Percentiles rank a stretch among this genome's conserved stretches.
These are phyloP conservation scores for Podaxis sp. DNA, from an alignment of 768 basidiomycete species.

Conservation along the genomic window DNA sequence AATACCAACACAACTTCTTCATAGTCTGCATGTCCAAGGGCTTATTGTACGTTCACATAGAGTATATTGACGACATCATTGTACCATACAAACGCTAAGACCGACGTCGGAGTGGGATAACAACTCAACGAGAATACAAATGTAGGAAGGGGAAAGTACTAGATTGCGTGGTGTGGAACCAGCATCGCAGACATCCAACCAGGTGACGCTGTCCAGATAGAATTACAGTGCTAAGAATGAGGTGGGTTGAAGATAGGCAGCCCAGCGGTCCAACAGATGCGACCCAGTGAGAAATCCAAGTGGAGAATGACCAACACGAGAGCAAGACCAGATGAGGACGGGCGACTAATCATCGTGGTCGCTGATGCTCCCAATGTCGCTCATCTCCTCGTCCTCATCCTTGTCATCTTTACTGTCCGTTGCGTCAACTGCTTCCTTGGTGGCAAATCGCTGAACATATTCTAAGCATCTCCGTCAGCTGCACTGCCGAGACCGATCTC, in stretches of 20 bases:
- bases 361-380: slow-evolving; percentile 80
- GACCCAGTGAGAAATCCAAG: slow-evolving; percentile 7
- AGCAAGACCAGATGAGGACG: neutral
- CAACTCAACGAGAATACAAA: slow-evolving; percentile 10
- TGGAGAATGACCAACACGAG: neutral
- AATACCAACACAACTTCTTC: slow-evolving; percentile 20
- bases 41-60: slow-evolving; percentile 1
- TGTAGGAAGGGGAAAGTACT: slow-evolving; percentile 8
- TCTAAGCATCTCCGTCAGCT: slow-evolving; percentile 41
- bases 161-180: neutral
- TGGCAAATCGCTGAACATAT: slow-evolving; percentile 94
- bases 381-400: slow-evolving; percentile 82
- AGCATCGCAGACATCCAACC: neutral
- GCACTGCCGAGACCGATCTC: neutral
- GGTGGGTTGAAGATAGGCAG: slow-evolving; percentile 3
- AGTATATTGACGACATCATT: slow-evolving; percentile 19
- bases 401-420: slow-evolving; percentile 60
- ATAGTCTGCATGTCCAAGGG: neutral
- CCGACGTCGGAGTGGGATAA: slow-evolving; percentile 1
- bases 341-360: slow-evolving; percentile 47
- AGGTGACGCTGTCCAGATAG: neutral
- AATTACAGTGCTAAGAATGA: slow-evolving; percentile 1
- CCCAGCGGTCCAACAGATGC: slow-evolving; percentile 7
- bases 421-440: slow-evolving; percentile 83
- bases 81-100: slow-evolving; percentile 18